phyloP scores from a whole-genome alignment of 1,139 yeast species.

The Kodamaea ohmeri region DNA sequence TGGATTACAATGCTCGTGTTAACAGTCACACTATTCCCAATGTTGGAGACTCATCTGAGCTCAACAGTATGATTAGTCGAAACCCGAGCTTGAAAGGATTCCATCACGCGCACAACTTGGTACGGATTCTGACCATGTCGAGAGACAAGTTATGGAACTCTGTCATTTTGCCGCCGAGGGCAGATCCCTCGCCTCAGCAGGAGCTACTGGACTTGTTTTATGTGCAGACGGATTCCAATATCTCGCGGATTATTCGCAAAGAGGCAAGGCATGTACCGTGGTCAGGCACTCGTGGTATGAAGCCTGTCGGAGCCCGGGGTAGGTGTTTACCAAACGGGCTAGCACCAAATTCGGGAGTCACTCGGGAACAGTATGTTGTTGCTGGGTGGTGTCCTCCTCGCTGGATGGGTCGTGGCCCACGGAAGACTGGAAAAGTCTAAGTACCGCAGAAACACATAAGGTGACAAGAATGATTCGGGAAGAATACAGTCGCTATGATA shows the following conservation, averaged over 20 bases:
- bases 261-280: constrained; percentile 39
- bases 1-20: constrained; percentile 39
- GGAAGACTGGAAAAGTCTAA: no score
- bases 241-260: constrained; percentile 16
- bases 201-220: constrained; percentile 2
- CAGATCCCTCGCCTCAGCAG: constrained; percentile 31
- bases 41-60: constrained; percentile 26
- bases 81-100: constrained; percentile 25
- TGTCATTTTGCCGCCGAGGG: constrained; percentile 48
- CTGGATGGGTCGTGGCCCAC: not conserved
- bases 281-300: constrained; percentile 22
- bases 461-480: no score
- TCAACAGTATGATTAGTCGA: constrained; percentile 19
- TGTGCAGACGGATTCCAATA: not conserved
- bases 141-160: constrained; percentile 50
- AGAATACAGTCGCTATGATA: no score
- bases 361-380: constrained; percentile 47
- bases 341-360: constrained; percentile 40
- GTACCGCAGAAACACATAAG: no score
- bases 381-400: constrained; percentile 47
- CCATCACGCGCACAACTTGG: constrained; percentile 28
- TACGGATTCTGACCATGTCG: constrained; percentile 35
- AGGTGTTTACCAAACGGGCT: constrained; percentile 28
- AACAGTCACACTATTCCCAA: constrained; percentile 29
- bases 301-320: constrained; percentile 38